phyloP scores from a whole-genome alignment of 2,329 filamentous ascomycete species.

The Botrytis tulipae region DNA sequence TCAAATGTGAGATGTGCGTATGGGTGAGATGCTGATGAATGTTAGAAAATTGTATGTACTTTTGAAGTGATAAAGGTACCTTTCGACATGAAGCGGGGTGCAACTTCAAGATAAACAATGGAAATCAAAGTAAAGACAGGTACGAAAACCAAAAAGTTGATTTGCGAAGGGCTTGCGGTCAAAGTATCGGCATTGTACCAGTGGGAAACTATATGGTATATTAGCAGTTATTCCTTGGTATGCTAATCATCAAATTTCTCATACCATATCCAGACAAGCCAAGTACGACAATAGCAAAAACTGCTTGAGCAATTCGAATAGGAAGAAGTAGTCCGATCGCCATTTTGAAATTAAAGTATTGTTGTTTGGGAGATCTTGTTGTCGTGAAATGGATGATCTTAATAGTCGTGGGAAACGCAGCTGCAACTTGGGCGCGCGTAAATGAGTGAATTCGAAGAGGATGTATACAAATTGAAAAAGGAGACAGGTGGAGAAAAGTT shows the following conservation, averaged over 20 bases:
- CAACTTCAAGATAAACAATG: constrained; percentile 52
- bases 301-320: constrained; percentile 47
- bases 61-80: constrained; percentile 23
- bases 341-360: constrained; percentile 38
- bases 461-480: constrained; percentile 9
- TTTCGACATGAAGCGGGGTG: constrained; percentile 43
- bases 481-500: constrained; percentile 16
- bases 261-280: constrained; percentile 51
- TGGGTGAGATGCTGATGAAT: constrained; percentile 45
- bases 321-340: constrained; percentile 43
- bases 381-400: constrained; percentile 16
- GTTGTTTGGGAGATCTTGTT: background rate
- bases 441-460: constrained; percentile 24
- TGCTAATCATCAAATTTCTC: constrained; percentile 1
- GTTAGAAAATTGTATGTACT: background rate
- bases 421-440: constrained; percentile 30
- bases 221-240: constrained; percentile 26
- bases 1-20: constrained; percentile 51
- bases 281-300: constrained; percentile 48
- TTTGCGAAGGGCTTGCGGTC: constrained; percentile 52
- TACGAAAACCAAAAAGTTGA: constrained; percentile 58
- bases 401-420: constrained; percentile 18
- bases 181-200: constrained; percentile 59
- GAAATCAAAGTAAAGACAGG: constrained; percentile 55
- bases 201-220: constrained; percentile 49